Conservation (phyloP, 2,329 filamentous ascomycete genomes). For the Grosmannia huntii region DNA sequence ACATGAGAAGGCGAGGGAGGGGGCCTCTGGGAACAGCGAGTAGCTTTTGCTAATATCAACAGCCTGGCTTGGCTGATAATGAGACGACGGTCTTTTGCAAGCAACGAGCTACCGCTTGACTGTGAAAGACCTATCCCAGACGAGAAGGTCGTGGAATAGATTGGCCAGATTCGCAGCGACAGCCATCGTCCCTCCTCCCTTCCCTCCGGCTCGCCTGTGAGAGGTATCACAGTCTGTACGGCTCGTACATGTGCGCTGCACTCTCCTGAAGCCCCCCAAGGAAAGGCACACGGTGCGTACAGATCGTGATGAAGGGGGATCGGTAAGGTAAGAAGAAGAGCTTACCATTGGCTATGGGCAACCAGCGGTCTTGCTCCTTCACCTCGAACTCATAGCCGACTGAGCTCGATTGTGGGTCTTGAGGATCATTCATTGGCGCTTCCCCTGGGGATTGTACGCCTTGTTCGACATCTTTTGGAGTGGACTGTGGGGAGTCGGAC, state of each 20-base stretch:
- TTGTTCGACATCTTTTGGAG: slow-evolving; percentile 90
- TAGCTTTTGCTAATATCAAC: neutral
- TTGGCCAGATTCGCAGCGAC: neutral
- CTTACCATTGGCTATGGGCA: slow-evolving; percentile 99
- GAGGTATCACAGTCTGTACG: neutral
- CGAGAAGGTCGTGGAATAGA: neutral
- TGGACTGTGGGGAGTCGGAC: slow-evolving; percentile 77
- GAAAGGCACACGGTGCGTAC: neutral
- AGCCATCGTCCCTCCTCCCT: neutral
- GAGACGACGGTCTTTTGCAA: neutral
- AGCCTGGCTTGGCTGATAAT: neutral
- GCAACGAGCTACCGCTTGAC: neutral
- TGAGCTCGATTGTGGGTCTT: slow-evolving; percentile 63
- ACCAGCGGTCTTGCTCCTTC: slow-evolving; percentile 98
- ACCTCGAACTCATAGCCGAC: slow-evolving; percentile 90
- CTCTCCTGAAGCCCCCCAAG: neutral
- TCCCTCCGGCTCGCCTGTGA: neutral
- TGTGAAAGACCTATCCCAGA: neutral
- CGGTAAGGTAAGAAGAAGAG: slow-evolving; percentile 21
- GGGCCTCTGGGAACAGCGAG: neutral
- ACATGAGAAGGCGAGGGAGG: slow-evolving; percentile 31
- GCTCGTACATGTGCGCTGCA: neutral
- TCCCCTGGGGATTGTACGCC: slow-evolving; percentile 87
- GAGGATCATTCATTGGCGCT: slow-evolving; percentile 81
- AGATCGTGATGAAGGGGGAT: neutral